These are phyloP conservation scores for Cryphonectria naterciae DNA, from an alignment of 2,329 filamentous ascomycete species.

Conservation along the genomic window DNA sequence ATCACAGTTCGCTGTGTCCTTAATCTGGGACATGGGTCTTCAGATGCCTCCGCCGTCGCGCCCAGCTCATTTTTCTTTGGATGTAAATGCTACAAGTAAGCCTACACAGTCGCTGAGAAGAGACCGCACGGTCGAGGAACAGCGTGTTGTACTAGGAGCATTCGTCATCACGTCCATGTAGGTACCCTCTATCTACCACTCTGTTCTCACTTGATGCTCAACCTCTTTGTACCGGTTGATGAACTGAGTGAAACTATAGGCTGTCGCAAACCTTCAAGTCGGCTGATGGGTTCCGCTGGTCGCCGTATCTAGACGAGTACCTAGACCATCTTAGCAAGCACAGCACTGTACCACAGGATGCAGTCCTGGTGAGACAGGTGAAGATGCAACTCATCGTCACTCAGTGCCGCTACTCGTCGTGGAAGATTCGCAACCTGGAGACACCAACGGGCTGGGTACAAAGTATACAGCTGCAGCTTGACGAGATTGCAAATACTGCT, in stretches of 20 bases:
- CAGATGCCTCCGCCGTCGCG: constrained; percentile 39
- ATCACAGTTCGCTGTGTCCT: constrained; percentile 44
- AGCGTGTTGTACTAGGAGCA: constrained; percentile 31
- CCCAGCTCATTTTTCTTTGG: background rate
- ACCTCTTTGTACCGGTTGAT: background rate
- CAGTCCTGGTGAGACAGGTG: constrained; percentile 30
- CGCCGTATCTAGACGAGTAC: constrained; percentile 33
- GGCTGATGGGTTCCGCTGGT: constrained; percentile 34
- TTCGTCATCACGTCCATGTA: constrained; percentile 42
- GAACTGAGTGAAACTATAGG: constrained; percentile 18
- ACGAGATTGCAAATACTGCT: background rate
- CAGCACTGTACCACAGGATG: constrained; percentile 31
- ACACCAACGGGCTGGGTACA: constrained; percentile 15
- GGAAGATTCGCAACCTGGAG: constrained; percentile 1
- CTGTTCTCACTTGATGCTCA: background rate
- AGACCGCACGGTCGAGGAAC: constrained; percentile 32
- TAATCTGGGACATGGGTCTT: constrained; percentile 50
- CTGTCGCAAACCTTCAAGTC: constrained; percentile 31
- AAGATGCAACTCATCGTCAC: constrained; percentile 34
- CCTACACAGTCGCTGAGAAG: background rate
- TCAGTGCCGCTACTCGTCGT: constrained; percentile 30
- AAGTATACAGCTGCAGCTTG: constrained; percentile 9
- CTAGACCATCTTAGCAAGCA: constrained; percentile 22
- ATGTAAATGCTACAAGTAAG: background rate
- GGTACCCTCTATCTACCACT: constrained; percentile 23